Evolutionary conservation across 1,284 basidiomycete species (phyloP), one percentile per base, ranked within the genome.

Genomic region (Sanguinoderma infundibulare): DNA sequence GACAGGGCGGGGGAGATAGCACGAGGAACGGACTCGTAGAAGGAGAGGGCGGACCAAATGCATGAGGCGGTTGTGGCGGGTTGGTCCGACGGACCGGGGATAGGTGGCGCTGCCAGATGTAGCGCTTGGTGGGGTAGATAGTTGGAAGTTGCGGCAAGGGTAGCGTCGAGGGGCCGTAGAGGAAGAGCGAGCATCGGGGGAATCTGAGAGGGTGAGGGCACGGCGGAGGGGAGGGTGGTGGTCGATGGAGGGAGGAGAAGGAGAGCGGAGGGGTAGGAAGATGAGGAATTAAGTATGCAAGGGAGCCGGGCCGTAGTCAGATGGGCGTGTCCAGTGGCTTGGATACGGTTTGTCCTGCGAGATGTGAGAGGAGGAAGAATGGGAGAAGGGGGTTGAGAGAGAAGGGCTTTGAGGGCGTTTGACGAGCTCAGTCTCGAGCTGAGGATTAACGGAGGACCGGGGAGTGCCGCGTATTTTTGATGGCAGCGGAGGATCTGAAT

Each of bases 21-120:
- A 30, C 54, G 42, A 12, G 54, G 54, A 17, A 55, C 30, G 24
- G 54, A 36, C 42, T 55, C 42, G 54, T 55, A 55, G 54, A 47
- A 55, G 15, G 54, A 46, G 32, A 55, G 30, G 30, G 42, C 32
- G 7, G 54, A 47, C 36, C 30, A 44, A 22, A 42, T 14, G 40
- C 30, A 55, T 20, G 49, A 51, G n/a, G 50, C 35, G 36, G 32
- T 10, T 36, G 24, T 26, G 34, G 7, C 34, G 20, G 50, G 32
- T 10, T n/a, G 2, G 20, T n/a, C 50, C 35, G 46, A 32, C 24
- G 50, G n/a, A 20, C 34, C 35, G 20, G 34, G 50, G 24, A 38
- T 36, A 20, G 52, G 52, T 46, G 54, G 54, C 32, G 26, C 49
- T 51, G 49, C 49, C 22, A 51, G 20, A 20, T 51, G 49, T 34